These are phyloP conservation scores for Sordariomycetes sp. DNA, from an alignment of 2,329 filamentous ascomycete genomes.

Conservation along the genomic window DNA sequence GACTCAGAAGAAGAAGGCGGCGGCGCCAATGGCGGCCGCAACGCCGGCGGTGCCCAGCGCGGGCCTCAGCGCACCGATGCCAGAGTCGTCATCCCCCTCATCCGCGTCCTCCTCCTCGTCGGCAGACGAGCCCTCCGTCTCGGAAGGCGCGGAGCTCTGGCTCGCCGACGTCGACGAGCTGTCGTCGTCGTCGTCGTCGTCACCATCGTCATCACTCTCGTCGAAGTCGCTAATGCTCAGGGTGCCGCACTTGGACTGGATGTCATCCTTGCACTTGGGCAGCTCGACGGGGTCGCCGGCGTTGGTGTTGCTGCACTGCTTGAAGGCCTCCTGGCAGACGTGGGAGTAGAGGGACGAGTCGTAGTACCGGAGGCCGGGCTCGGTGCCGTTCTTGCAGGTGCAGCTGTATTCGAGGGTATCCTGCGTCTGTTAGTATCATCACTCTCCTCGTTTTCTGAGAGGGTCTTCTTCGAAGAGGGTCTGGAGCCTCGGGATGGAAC, in stretches of 20 bases:
- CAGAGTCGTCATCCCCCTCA: neutral
- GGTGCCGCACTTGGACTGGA: conserved; percentile 4
- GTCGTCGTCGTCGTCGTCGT: neutral
- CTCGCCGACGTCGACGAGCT: neutral
- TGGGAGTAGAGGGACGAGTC: conserved; percentile 35
- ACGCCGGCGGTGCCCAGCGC: neutral
- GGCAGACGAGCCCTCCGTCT: neutral
- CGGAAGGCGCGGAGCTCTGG: neutral
- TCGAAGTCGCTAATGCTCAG: conserved; percentile 1
- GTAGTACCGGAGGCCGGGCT: conserved; percentile 41
- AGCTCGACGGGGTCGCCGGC: conserved; percentile 18
- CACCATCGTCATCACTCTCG: neutral
- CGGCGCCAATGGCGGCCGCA: neutral
- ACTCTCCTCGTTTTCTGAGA: neutral
- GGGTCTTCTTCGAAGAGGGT: neutral
- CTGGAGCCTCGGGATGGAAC: neutral
- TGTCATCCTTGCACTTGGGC: conserved; percentile 25
- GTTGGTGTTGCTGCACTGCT: conserved; percentile 29
- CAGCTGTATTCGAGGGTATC: conserved; percentile 30
- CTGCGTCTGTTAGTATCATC: conserved; percentile 13
- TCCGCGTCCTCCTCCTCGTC: neutral
- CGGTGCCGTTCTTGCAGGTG: conserved; percentile 33
- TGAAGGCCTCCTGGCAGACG: conserved; percentile 34
- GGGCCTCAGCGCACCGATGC: neutral
- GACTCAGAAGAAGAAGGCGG: neutral